These are phyloP conservation scores for Termitomyces sp. DNA, from an alignment of 768 basidiomycete species.

Conservation along the genomic window DNA sequence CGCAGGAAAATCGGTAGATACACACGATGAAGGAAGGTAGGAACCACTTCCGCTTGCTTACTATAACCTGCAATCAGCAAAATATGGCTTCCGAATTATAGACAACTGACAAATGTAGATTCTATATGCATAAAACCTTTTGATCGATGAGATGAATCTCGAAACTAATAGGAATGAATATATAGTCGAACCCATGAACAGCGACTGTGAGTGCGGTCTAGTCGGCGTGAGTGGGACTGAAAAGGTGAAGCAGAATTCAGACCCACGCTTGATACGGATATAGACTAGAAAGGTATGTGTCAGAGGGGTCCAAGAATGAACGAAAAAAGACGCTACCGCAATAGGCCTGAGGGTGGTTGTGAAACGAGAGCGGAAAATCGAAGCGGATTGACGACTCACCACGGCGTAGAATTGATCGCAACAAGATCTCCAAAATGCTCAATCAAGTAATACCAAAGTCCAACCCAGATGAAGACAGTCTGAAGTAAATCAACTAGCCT, in stretches of 20 bases:
- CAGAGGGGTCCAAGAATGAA: background rate
- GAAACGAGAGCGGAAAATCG: background rate
- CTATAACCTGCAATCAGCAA: background rate
- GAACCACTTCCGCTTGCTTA: background rate
- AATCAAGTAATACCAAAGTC: conserved; percentile 4
- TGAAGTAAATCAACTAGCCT: conserved; percentile 5
- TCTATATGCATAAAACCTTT: conserved; percentile 1
- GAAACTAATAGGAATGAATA: background rate
- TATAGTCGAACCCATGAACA: background rate
- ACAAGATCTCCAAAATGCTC: conserved; percentile 1
- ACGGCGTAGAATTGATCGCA: background rate
- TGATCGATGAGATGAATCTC: too few species aligned
- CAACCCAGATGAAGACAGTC: conserved; percentile 7
- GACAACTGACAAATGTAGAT: background rate
- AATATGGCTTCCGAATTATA: background rate
- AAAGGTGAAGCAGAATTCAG: background rate
- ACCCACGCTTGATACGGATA: background rate
- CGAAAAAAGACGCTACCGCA: background rate
- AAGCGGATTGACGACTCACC: background rate
- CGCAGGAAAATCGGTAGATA: background rate
- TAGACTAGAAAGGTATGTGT: background rate
- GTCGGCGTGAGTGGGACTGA: background rate
- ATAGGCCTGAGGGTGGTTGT: background rate
- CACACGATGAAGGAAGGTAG: background rate
- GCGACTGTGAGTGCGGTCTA: background rate